Percentiles rank a stretch among this genome's conserved stretches.
Evolutionary conservation across 768 basidiomycete species (phyloP).

Genomic region (Tricholoma sp.): DNA sequence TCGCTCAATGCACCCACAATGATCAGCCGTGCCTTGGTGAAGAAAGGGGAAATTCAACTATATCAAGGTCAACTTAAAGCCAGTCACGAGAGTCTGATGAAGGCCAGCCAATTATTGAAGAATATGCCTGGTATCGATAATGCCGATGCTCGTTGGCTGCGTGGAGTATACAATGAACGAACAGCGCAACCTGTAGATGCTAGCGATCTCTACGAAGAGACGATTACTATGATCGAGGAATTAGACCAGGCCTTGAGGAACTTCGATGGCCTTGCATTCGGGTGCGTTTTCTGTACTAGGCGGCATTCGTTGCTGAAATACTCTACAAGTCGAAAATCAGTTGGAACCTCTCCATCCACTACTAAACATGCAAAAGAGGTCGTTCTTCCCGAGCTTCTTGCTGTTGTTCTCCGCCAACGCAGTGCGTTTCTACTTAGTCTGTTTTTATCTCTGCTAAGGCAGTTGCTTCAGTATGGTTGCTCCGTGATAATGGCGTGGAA

Average conservation of each 20-base stretch:
- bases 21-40: conserved; percentile 58
- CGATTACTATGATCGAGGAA: conserved; percentile 55
- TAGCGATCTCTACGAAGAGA: conserved; percentile 47
- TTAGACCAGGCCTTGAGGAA: conserved; percentile 50
- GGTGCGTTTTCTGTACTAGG: conserved; percentile 28
- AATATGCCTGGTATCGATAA: conserved; percentile 50
- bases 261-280: conserved; percentile 41
- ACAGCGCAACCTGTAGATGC: conserved; percentile 41
- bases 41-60: conserved; percentile 67
- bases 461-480: conserved; percentile 51
- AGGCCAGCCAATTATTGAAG: conserved; percentile 42
- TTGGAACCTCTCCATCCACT: conserved; percentile 28
- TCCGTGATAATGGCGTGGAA: conserved; percentile 51
- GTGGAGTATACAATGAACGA: conserved; percentile 47
- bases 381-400: conserved; percentile 56
- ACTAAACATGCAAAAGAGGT: conserved; percentile 33
- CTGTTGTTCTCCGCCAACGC: conserved; percentile 59
- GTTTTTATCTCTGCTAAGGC: background rate
- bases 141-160: conserved; percentile 52
- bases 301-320: conserved; percentile 3
- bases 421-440: conserved; percentile 38
- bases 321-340: conserved; percentile 39
- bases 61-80: conserved; percentile 56
- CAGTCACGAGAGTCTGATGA: conserved; percentile 48
- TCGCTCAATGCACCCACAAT: conserved; percentile 64